Base-by-base conservation (phyloP, 1,284 basidiomycete species). In the Leccinum fallax region DNA sequence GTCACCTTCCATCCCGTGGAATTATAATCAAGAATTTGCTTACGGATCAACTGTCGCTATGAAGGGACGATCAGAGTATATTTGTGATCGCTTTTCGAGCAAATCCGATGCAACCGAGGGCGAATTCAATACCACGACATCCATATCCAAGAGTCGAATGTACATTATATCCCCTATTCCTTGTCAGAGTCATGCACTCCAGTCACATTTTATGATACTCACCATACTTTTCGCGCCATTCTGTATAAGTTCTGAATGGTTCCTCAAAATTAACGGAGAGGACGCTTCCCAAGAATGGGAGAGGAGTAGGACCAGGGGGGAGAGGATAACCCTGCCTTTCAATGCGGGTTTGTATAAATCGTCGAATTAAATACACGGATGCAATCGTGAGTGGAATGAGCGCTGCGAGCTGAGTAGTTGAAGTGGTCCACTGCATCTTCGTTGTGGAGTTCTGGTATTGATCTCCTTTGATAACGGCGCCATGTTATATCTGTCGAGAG, bases 11-110 rank as follows among this genome's bases (percentile, higher is more conserved):
- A 19, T 15, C 38, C 15, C 6, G 7, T 13, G 15, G 5, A 6
- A 8, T 46, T 16, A 53, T 15, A 28, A 24, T 36, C 4, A 8
- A 4, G 3, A 28, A 52, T 55, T 49, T 36, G 61, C 70, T 64
- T 52, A 71, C 68, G 61, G 59, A 15, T 24, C 6, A 16, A 70
- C 16, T 9, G 63, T 61, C 0, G 65, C 60, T 32, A 71, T 57
- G 53, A 49, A 58, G 10, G 71, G 71, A 5, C 71, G 67, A 51
- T 66, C 52, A 0, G 71, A 72, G 52, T 70, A 71, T 46, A 64
- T 58, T 6, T 53, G 61, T 2, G 70, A 67, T 38, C 70, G 63
- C 43, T 64, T 69, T 15, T 72, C 69, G 4, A 69, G 59, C 4
- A 71, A 36, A 0, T 71, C 67, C n/a, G 24, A 30, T 3, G 59